Conservation (phyloP, 257 asterid genomes). For the Solanum appendiculatum region DNA sequence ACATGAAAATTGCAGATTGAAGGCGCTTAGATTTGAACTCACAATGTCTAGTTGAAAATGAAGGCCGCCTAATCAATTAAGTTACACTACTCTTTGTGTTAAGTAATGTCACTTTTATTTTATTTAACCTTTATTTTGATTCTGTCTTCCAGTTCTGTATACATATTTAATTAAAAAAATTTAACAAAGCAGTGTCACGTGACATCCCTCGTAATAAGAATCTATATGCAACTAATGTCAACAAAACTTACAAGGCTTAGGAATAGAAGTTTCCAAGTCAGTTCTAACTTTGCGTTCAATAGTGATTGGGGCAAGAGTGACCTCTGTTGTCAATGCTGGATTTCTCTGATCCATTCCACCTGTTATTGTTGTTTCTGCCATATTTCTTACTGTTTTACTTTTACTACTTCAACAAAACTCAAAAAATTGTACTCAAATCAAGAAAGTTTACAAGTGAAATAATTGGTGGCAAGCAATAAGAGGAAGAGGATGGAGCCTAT, state of each 20-base stretch:
- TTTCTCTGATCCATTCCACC: constrained; percentile 28
- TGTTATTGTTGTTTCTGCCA: constrained; percentile 8
- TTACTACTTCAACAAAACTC: not conserved
- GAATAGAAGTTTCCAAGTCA: constrained; percentile 61
- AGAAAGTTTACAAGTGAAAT: not conserved
- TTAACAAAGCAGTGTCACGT: no score
- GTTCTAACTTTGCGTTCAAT: constrained; percentile 42
- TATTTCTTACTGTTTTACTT: not conserved
- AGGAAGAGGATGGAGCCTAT: not conserved
- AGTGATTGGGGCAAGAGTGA: constrained; percentile 78
- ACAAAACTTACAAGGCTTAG: constrained; percentile 56
- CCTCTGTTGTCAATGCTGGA: constrained; percentile 46
- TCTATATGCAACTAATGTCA: no score
- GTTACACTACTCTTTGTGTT: no score
- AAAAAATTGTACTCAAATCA: not conserved
- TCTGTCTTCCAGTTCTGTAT: no score
- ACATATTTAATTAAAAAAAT: no score
- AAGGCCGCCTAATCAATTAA: no score
- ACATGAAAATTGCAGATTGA: no score
- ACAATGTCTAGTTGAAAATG: no score
- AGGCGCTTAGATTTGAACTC: no score
- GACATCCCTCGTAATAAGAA: no score
- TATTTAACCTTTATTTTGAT: no score
- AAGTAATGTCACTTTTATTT: no score
- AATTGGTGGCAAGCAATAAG: not conserved